Evolutionary conservation across 306 rosid species (phyloP).

Genomic region (Dalbergia cochinchinensis): DNA sequence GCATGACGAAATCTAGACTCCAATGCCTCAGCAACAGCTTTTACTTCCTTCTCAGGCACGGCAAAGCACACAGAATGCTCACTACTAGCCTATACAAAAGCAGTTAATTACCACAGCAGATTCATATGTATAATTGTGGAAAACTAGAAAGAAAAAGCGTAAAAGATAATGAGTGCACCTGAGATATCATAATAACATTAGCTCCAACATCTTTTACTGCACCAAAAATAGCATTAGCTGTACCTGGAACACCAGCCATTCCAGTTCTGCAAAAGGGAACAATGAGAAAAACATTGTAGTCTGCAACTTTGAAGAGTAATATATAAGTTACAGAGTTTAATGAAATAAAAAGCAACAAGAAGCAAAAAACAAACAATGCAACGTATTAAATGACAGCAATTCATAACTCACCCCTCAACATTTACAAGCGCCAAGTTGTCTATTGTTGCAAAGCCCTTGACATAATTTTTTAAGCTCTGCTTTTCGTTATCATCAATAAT

Average conservation of each 20-base stretch:
- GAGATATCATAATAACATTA: constrained; percentile 99
- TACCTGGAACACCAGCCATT: constrained; percentile 99
- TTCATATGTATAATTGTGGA: constrained; percentile 32
- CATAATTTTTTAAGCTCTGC: constrained; percentile 67
- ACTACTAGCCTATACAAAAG: constrained; percentile 90
- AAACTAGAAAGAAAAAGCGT: constrained; percentile 28
- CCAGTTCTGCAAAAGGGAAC: constrained; percentile 76
- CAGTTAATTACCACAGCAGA: constrained; percentile 38
- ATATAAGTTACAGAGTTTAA: constrained; percentile 15
- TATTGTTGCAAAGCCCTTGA: constrained; percentile 97
- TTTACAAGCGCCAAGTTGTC: constrained; percentile 96
- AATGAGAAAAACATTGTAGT: constrained; percentile 26
- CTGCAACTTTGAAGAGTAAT: not conserved
- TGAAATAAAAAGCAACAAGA: constrained; percentile 28
- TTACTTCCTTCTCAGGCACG: constrained; percentile 96
- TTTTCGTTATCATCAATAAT: constrained; percentile 57
- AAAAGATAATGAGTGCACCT: constrained; percentile 60
- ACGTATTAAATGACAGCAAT: constrained; percentile 30
- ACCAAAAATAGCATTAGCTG: constrained; percentile 86
- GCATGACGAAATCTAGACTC: constrained; percentile 94
- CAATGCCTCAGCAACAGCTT: constrained; percentile 92
- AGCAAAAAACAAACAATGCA: not conserved
- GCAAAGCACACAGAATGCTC: constrained; percentile 99
- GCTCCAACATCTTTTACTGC: constrained; percentile 99
- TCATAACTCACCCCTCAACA: constrained; percentile 92